phyloP scores from a whole-genome alignment of 306 rosid species.

The Potentilla sterilis region DNA sequence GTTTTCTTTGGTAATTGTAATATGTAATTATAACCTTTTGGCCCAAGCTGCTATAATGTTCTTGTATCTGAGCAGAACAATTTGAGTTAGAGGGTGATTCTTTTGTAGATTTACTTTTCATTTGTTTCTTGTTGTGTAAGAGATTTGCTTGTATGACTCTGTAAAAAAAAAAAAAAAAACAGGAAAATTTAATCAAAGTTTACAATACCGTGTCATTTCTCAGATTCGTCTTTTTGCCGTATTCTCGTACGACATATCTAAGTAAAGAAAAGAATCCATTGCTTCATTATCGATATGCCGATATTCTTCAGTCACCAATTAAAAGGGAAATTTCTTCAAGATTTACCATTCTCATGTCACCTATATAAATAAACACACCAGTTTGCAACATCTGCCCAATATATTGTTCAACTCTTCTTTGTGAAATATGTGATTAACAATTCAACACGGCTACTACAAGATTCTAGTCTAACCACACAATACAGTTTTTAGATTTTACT shows the following conservation, averaged over 20 bases:
- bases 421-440: conserved; percentile 6
- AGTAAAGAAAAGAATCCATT: neutral
- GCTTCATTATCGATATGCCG: neutral
- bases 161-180: neutral
- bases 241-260: neutral
- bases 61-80: conserved; percentile 29
- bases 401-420: neutral
- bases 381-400: conserved; percentile 4
- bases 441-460: conserved; percentile 24
- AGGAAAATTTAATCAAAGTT: conserved; percentile 7
- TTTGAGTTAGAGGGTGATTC: conserved; percentile 12
- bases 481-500: conserved; percentile 22
- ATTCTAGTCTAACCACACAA: conserved; percentile 16
- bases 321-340: neutral
- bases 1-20: neutral
- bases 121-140: conserved; percentile 13
- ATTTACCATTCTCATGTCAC: neutral
- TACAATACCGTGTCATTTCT: neutral
- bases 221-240: neutral
- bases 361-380: neutral
- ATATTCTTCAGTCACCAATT: neutral
- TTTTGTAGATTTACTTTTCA: neutral
- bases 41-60: conserved; percentile 19
- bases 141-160: neutral
- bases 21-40: neutral